Evolutionary conservation across 2,329 filamentous ascomycete genomes (phyloP).

Genomic region (Colletotrichum graminicola): DNA sequence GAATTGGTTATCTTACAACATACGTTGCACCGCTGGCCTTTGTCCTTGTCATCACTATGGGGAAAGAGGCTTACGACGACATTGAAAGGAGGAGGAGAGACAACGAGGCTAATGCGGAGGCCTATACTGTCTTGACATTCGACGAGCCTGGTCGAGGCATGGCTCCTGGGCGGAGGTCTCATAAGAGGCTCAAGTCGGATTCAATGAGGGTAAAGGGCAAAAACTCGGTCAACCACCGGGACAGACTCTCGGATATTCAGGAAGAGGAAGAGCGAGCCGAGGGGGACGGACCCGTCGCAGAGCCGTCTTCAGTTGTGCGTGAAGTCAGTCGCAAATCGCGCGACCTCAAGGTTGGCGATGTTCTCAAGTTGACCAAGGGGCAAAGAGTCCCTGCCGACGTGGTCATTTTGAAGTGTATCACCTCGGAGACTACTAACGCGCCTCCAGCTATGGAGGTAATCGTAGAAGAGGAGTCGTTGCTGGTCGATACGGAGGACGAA

Average conservation of each 20-base stretch:
- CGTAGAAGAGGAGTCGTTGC: slow-evolving; percentile 53
- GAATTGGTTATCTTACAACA: slow-evolving; percentile 94
- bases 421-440: slow-evolving; percentile 62
- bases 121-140: slow-evolving; percentile 83
- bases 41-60: slow-evolving; percentile 90
- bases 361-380: slow-evolving; percentile 92
- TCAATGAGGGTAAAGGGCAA: slow-evolving; percentile 55
- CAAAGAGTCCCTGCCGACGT: slow-evolving; percentile 96
- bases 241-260: slow-evolving; percentile 73
- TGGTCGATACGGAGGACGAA: slow-evolving; percentile 57
- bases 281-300: slow-evolving; percentile 52
- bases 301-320: slow-evolving; percentile 64
- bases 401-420: slow-evolving; percentile 86
- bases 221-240: slow-evolving; percentile 51
- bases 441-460: slow-evolving; percentile 45
- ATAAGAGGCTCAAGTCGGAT: slow-evolving; percentile 62
- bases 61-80: slow-evolving; percentile 96
- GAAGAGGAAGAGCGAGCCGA: slow-evolving; percentile 74
- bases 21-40: slow-evolving; percentile 94
- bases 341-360: slow-evolving; percentile 93
- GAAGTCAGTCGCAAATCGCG: slow-evolving; percentile 85
- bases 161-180: slow-evolving; percentile 51
- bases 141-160: slow-evolving; percentile 62
- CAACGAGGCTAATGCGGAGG: slow-evolving; percentile 93
- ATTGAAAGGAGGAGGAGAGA: slow-evolving; percentile 88